Evolutionary conservation across 2,329 filamentous ascomycete genomes (phyloP).

Genomic region (Niveomyces coronatus): DNA sequence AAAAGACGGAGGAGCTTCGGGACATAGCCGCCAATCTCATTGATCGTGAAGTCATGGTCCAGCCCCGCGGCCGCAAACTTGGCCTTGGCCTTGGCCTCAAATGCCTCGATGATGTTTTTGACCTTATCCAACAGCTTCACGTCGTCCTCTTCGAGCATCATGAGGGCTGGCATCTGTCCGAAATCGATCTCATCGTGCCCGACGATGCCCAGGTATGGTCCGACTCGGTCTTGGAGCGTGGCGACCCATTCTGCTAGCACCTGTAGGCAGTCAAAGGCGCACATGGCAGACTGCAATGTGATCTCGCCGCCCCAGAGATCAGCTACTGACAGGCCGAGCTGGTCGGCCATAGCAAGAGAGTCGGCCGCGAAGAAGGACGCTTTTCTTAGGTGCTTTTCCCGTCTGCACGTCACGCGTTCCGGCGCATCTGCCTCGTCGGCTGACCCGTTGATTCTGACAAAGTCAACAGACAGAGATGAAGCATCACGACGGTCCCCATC

Average conservation of each 20-base stretch:
- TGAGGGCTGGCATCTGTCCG: slow-evolving; percentile 70
- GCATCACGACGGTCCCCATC: too few relatives aligned
- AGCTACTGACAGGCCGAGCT: slow-evolving; percentile 73
- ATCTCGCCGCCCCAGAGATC: slow-evolving; percentile 77
- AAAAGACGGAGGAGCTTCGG: slow-evolving; percentile 77
- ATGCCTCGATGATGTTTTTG: slow-evolving; percentile 62
- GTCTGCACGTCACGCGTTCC: slow-evolving; percentile 36
- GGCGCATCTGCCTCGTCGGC: slow-evolving; percentile 3
- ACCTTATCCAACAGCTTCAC: slow-evolving; percentile 76
- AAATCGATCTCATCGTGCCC: slow-evolving; percentile 75
- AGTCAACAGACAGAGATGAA: slow-evolving; percentile 37
- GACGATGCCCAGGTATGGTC: slow-evolving; percentile 75
- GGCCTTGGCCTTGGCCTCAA: slow-evolving; percentile 67
- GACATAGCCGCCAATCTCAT: slow-evolving; percentile 64
- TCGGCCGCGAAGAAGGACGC: slow-evolving; percentile 95
- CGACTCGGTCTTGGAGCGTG: slow-evolving; percentile 89
- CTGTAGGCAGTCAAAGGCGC: slow-evolving; percentile 86
- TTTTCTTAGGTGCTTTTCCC: slow-evolving; percentile 81
- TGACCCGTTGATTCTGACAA: slow-evolving; percentile 24
- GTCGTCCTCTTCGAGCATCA: slow-evolving; percentile 88
- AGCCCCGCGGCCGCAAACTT: slow-evolving; percentile 40
- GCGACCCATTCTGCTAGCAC: slow-evolving; percentile 91
- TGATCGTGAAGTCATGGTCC: slow-evolving; percentile 42
- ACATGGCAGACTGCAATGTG: slow-evolving; percentile 83
- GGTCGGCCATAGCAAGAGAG: slow-evolving; percentile 80